Evolutionary conservation across 2,329 filamentous ascomycete species (phyloP).

Genomic region (Cladosporium sp.): DNA sequence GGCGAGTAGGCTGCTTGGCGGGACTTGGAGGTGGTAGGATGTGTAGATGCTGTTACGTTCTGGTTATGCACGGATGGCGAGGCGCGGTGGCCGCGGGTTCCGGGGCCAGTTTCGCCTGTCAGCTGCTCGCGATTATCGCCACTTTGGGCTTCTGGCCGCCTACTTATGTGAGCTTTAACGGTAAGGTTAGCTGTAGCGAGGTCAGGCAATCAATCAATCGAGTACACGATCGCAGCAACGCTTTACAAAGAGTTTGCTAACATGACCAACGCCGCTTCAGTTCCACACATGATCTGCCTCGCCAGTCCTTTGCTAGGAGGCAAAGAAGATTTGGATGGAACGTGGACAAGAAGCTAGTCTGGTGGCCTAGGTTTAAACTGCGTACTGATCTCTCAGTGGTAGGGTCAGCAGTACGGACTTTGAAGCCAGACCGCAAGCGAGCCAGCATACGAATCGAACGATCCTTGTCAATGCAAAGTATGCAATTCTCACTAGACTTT

Average conservation of each 20-base stretch:
- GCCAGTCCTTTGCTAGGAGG: not conserved
- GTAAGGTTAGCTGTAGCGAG: not conserved
- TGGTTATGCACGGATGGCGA: not conserved
- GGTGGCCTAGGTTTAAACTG: too few relatives aligned
- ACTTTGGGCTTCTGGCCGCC: not conserved
- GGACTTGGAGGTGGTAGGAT: not conserved
- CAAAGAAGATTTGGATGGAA: not conserved
- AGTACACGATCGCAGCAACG: not conserved
- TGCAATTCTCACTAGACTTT: constrained; percentile 35
- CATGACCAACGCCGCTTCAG: too few relatives aligned
- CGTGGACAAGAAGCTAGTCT: too few relatives aligned
- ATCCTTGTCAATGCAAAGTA: too few relatives aligned
- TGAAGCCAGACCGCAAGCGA: too few relatives aligned
- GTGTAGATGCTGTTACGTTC: constrained; percentile 6
- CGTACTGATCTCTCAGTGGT: too few relatives aligned
- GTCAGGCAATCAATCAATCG: not conserved
- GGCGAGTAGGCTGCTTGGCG: constrained; percentile 3
- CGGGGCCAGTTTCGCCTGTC: not conserved
- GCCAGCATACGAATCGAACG: too few relatives aligned
- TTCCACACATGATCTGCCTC: not conserved
- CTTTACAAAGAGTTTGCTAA: not conserved
- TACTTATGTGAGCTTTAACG: not conserved
- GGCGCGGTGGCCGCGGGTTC: not conserved
- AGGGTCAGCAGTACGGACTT: too few relatives aligned
- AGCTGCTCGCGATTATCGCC: not conserved